Evolutionary conservation across 805 yeast species (phyloP).

Genomic region (Candida railenensis): DNA sequence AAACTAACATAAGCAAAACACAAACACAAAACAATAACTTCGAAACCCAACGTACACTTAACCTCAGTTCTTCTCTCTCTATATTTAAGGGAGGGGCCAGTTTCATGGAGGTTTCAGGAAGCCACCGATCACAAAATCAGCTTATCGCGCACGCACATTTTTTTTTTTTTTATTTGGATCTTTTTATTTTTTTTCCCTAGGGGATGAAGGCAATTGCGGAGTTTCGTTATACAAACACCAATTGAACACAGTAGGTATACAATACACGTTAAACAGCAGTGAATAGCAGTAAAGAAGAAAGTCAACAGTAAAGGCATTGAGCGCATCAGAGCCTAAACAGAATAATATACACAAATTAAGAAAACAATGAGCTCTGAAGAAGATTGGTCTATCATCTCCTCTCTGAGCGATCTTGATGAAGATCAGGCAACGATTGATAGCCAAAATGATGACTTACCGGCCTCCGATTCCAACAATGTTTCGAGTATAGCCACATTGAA

Average conservation of each 20-base stretch:
- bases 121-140: constrained; percentile 2
- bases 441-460: constrained; percentile 4
- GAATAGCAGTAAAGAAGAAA: background rate
- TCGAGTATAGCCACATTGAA: constrained; percentile 17
- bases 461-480: constrained; percentile 2
- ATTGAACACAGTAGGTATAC: background rate
- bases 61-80: background rate
- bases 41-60: background rate
- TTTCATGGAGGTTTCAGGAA: background rate
- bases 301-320: too few species aligned
- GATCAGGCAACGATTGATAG: constrained; percentile 23
- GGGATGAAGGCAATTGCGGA: constrained; percentile 1
- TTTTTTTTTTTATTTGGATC: background rate
- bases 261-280: background rate
- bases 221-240: background rate
- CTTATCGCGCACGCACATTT: constrained; percentile 2
- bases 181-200: background rate
- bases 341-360: background rate
- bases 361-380: constrained; percentile 26
- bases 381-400: constrained; percentile 46
- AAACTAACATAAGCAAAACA: too few species aligned
- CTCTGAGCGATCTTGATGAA: constrained; percentile 39
- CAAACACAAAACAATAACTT: too few species aligned
- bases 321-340: too few species aligned
- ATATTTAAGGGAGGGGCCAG: too few species aligned